Evolutionary conservation across 352 stramenopile genomes (phyloP), one percentile per base, ranked within the genome.

Genomic region (Thalassiosira livingstoniorum): DNA sequence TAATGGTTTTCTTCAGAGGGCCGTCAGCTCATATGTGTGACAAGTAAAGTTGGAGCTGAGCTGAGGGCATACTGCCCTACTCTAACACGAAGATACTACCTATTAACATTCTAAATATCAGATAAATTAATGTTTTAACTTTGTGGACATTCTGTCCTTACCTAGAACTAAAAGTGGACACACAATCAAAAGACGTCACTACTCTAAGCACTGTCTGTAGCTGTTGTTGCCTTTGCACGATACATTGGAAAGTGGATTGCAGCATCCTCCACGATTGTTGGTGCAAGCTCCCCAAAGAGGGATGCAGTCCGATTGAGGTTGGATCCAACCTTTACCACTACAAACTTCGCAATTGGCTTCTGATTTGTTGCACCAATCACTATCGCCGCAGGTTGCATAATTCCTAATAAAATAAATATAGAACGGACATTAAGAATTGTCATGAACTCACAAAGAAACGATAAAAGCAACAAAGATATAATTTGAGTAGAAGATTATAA

Each of bases 201-300:
- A 91, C 61, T 42, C 57, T 29, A 18, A 15, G 39, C 47, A 58
- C n/a, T 58, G 47, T 11, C 21, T 15, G 15, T 15, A 47, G 29
- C n/a, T 29, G 4, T 58, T 15, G 47, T 27, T 58, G 5, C 47
- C 47, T 4, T 58, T 27, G 47, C 47, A 58, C 27, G 11, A 29
- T 4, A 58, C 47, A 11, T 11, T 58, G 11, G 4, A 10, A 23
- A 58, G 47, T 27, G 47, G 47, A 27, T 58, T 27, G 47, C 47
- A 58, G 27, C 47, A 58, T 29, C 47, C 47, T 25, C n/a, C 21
- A n/a, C 47, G 47, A 27, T 58, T 58, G 5, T 15, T 58, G 7
- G 47, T 58, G 47, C 47, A 58, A 7, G 21, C 47, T 58, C 47
- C 47, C 5, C 21, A 23, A 58, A 58, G 47, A 27, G 47, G 47